Evolutionary conservation across 1,284 basidiomycete genomes (phyloP).

Genomic region (Salmacisia buchloeana): DNA sequence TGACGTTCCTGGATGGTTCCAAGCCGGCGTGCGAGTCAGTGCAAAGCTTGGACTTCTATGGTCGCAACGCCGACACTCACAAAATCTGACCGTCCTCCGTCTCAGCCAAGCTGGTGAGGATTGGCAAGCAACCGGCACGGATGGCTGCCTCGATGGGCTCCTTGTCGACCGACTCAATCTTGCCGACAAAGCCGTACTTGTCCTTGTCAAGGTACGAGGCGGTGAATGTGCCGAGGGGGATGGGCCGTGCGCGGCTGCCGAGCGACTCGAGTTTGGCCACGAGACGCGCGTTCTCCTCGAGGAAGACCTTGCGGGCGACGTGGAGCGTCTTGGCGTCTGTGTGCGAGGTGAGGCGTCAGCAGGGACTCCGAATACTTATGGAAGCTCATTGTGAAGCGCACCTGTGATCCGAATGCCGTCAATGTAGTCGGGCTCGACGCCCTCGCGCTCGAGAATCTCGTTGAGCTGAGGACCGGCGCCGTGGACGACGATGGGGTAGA

Average conservation of each 20-base stretch:
- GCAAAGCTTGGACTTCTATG: neutral
- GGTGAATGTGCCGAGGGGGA: slow-evolving; percentile 47
- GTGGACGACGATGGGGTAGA: slow-evolving; percentile 49
- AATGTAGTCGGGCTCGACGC: slow-evolving; percentile 49
- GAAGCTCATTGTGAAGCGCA: slow-evolving; percentile 9
- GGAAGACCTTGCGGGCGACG: slow-evolving; percentile 48
- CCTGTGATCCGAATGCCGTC: slow-evolving; percentile 50
- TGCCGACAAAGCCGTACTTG: slow-evolving; percentile 50
- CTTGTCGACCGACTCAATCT: slow-evolving; percentile 49
- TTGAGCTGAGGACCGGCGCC: slow-evolving; percentile 51
- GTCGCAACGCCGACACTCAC: neutral
- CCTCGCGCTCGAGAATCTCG: slow-evolving; percentile 49
- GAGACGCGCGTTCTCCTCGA: slow-evolving; percentile 48
- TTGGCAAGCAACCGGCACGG: slow-evolving; percentile 48
- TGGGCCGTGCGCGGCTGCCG: slow-evolving; percentile 47
- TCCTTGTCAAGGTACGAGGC: slow-evolving; percentile 49
- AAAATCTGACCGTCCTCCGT: slow-evolving; percentile 49
- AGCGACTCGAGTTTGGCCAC: slow-evolving; percentile 50
- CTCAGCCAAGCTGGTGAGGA: slow-evolving; percentile 48
- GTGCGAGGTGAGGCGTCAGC: neutral
- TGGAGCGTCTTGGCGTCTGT: slow-evolving; percentile 45
- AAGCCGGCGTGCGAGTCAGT: neutral
- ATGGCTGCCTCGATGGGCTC: slow-evolving; percentile 51
- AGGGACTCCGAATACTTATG: neutral
- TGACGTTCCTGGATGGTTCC: slow-evolving; percentile 32